Evolutionary conservation across 2,329 filamentous ascomycete species (phyloP), one percentile per base, ranked within the genome.

Genomic region (Talaromyces sp.): DNA sequence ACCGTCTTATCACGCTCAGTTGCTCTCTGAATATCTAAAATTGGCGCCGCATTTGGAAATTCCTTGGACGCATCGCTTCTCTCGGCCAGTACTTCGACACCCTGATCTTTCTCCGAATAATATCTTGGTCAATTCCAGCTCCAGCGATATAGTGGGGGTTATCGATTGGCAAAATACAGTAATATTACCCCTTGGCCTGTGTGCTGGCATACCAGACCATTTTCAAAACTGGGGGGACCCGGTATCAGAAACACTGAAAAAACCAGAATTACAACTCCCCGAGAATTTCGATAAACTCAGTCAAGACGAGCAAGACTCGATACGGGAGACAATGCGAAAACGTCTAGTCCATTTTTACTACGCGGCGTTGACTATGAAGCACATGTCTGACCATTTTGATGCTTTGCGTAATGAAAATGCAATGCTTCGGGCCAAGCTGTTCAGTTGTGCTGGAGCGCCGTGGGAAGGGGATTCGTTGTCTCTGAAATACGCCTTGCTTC

Each of bases 201-300:
- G 65, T 59, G 67, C 68, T 51, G 70, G 71, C 40, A 72, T 74
- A 10, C 72, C 70, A 2, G 64, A 70, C 31, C 65, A 72, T 64
- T 73, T 74, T 61, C 72, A 74, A 63, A 75, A 75, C 47, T 73
- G 69, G 66, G 72, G 72, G 12, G 71, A 75, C 59, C 65, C 61
- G 10, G 4, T 68, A 5, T 71, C 70, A 1, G 70, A 72, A 57
- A 65, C 53, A 7, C 58, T 72, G 30, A 65, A 65, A 53, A 66
- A 70, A 30, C 64, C 68, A n/a, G 65, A 69, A 23, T 10, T 56
- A 9, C 18, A 57, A 28, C 59, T 70, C 4, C 69, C 67, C 8
- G 65, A 66, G 0, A 63, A 65, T 63, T 70, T 72, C 56, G 47
- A 70, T 31, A 4, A 61, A 27, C 64, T 72, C 2, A 64, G 56